These are phyloP conservation scores for Dactylellina cionopaga DNA, from an alignment of 2,329 filamentous ascomycete genomes.

Conservation along the genomic window DNA sequence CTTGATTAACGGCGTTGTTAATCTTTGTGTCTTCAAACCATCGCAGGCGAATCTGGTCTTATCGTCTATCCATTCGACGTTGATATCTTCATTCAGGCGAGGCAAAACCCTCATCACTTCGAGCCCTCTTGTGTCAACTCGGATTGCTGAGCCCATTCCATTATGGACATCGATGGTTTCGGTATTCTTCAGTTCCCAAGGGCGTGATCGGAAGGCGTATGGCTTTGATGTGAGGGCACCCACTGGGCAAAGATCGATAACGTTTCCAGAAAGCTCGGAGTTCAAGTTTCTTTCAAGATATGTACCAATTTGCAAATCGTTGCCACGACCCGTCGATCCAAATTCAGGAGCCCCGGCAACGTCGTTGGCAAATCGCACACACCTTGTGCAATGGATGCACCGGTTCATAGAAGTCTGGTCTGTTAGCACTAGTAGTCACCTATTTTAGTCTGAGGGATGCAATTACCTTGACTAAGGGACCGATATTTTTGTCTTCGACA, in stretches of 20 bases:
- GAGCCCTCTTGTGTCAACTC: conserved; percentile 89
- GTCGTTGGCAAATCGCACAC: conserved; percentile 97
- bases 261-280: conserved; percentile 93
- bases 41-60: conserved; percentile 97
- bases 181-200: conserved; percentile 96
- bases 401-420: conserved; percentile 92
- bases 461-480: conserved; percentile 81
- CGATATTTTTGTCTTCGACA: conserved; percentile 99
- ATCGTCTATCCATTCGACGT: conserved; percentile 99
- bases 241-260: conserved; percentile 97
- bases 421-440: neutral
- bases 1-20: conserved; percentile 90
- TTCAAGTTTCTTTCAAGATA: conserved; percentile 95
- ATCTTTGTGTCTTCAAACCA: conserved; percentile 91
- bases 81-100: conserved; percentile 94
- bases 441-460: conserved; percentile 55
- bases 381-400: conserved; percentile 98
- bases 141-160: conserved; percentile 90
- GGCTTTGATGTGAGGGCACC: conserved; percentile 96
- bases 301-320: conserved; percentile 96
- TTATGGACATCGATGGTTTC: conserved; percentile 96
- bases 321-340: conserved; percentile 92
- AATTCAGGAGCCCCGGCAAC: conserved; percentile 94
- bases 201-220: conserved; percentile 94
- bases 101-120: conserved; percentile 96